Evolutionary conservation across 371 early-diverging fungal species (phyloP), one percentile per base, ranked within the genome.

Genomic region (Lichtheimia hyalospora): DNA sequence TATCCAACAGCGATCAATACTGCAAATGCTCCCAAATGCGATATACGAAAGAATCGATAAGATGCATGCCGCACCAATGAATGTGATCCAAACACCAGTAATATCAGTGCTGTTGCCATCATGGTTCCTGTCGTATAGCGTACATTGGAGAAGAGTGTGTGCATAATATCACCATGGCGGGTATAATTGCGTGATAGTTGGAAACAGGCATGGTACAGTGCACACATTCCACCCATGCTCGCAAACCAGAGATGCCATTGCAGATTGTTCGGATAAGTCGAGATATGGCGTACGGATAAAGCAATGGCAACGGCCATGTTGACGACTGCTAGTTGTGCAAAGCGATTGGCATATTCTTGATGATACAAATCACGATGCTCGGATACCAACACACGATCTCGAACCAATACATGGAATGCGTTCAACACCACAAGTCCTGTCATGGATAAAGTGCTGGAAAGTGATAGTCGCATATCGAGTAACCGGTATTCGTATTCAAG

Each of bases 231-330:
- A 0, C 62, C 78, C 0, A 72, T 3, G 5, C 67, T 28, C 3
- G 62, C 70, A 54, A 78, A 71, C 71, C 75, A 78, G 18, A 44
- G 50, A 57, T 78, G 78, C 73, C 71, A 78, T 15, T 50, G 53
- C 39, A 18, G 6, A 7, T 16, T 20, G 3, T 21, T 15, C 1
- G 55, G 55, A 21, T 66, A 67, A 3, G 69, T 14, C 1, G 66
- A 6, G 0, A 64, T 66, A 3, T 57, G 53, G 28, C 68, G 70
- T 23, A 68, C 75, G 6, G 78, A 70, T 5, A 78, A 57, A 3
- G 53, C 49, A 18, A 78, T 68, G 8, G 71, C 64, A 10, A 66
- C 23, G 1, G 74, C 62, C 13, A 67, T 44, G 43, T 78, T 70
- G 49, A 59, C 66, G 12, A 78, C 21, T 0, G 74, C 68, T 1